Conservation (phyloP, 2,329 filamentous ascomycete genomes). For the Diaporthe sp. region DNA sequence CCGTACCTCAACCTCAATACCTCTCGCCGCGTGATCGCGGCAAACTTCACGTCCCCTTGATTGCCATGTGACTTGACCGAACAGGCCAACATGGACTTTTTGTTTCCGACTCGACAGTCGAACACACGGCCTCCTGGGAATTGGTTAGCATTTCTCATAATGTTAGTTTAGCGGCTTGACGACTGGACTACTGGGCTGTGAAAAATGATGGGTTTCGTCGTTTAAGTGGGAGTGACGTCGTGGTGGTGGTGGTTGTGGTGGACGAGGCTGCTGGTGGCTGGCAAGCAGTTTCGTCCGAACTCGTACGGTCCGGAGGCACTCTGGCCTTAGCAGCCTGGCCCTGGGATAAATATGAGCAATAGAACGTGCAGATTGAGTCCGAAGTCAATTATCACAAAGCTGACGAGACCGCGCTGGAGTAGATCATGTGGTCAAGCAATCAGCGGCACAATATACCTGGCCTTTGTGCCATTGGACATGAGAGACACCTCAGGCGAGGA, state of each 20-base stretch:
- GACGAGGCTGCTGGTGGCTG: not conserved
- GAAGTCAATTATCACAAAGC: not conserved
- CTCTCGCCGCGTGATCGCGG: no score
- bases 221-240: not conserved
- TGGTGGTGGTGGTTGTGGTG: not conserved
- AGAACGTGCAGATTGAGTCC: not conserved
- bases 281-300: not conserved
- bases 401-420: not conserved
- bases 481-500: not conserved
- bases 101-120: no score
- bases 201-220: not conserved
- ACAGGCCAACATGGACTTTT: no score
- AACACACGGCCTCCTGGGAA: not conserved
- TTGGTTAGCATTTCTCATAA: not conserved
- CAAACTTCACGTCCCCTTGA: no score
- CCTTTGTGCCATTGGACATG: not conserved
- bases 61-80: no score
- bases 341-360: not conserved
- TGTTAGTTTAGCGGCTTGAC: not conserved
- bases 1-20: no score
- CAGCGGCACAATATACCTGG: not conserved
- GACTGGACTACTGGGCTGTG: slow-evolving; percentile 3
- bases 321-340: not conserved
- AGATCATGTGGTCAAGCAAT: not conserved
- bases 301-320: not conserved